These are phyloP conservation scores for Candida silvatica DNA, from an alignment of 805 yeast genomes.

Conservation along the genomic window DNA sequence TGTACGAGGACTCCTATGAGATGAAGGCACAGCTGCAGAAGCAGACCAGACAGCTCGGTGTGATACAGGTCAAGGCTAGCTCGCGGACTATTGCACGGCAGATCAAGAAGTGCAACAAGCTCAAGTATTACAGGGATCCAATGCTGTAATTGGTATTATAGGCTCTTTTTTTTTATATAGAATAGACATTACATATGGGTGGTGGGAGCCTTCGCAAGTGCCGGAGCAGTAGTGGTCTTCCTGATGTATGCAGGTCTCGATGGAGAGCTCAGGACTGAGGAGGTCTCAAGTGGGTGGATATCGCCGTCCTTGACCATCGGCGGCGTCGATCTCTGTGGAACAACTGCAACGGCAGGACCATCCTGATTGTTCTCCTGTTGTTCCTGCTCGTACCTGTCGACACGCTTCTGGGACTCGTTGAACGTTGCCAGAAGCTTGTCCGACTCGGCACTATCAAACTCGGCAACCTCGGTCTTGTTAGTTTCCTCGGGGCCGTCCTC, in stretches of 20 bases:
- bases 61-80: conserved; percentile 9
- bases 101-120: conserved; percentile 60
- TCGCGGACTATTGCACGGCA: conserved; percentile 28
- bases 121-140: conserved; percentile 54
- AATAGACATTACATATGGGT: conserved; percentile 1
- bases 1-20: conserved; percentile 12
- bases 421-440: conserved; percentile 36
- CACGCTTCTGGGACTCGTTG: conserved; percentile 35
- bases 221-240: background rate
- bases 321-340: conserved; percentile 1
- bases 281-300: conserved; percentile 9
- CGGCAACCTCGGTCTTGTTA: conserved; percentile 3
- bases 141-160: conserved; percentile 1
- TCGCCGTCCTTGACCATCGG: conserved; percentile 1
- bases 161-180: background rate
- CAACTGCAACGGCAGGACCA: conserved; percentile 2
- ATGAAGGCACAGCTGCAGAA: conserved; percentile 25
- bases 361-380: conserved; percentile 4
- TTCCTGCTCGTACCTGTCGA: conserved; percentile 10
- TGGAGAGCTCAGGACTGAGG: conserved; percentile 11
- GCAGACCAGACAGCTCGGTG: conserved; percentile 35
- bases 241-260: conserved; percentile 2
- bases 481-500: conserved; percentile 11
- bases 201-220: conserved; percentile 15
- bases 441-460: conserved; percentile 13